Conservation (phyloP, 1,284 basidiomycete species). For the Anthracocystis walkeri region DNA sequence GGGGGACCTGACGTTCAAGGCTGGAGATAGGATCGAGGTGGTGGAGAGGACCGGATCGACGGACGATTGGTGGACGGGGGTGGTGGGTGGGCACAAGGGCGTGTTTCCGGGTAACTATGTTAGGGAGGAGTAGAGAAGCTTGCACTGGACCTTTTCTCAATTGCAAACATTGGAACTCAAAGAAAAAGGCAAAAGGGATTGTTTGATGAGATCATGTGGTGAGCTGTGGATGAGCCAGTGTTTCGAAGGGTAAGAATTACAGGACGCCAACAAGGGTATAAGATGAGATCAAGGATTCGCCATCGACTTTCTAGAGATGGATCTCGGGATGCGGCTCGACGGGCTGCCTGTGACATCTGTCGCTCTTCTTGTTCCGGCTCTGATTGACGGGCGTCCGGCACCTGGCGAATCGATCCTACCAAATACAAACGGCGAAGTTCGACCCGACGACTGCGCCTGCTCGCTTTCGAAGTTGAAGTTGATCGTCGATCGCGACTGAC, state of each 20-base stretch:
- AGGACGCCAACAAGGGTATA: background rate
- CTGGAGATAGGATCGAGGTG: slow-evolving; percentile 93
- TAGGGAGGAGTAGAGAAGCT: slow-evolving; percentile 31
- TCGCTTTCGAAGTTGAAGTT: slow-evolving; percentile 17
- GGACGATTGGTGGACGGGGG: slow-evolving; percentile 99
- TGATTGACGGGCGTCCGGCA: background rate
- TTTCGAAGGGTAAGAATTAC: too few species aligned
- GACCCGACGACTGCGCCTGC: background rate
- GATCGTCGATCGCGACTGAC: slow-evolving; percentile 24
- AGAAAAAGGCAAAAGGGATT: too few species aligned
- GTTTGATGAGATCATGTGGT: too few species aligned
- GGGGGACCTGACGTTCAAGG: slow-evolving; percentile 90
- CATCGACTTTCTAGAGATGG: slow-evolving; percentile 17
- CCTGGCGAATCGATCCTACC: slow-evolving; percentile 7
- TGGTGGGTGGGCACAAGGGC: slow-evolving; percentile 83
- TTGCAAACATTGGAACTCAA: too few species aligned
- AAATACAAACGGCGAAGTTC: slow-evolving; percentile 28
- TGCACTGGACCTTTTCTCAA: too few species aligned
- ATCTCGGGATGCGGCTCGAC: slow-evolving; percentile 30
- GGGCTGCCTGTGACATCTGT: slow-evolving; percentile 24
- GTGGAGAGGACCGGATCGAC: slow-evolving; percentile 84
- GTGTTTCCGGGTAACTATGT: slow-evolving; percentile 83
- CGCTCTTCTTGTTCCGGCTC: slow-evolving; percentile 17
- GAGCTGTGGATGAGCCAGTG: too few species aligned
- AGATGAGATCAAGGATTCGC: slow-evolving; percentile 11